Evolutionary conservation across 179 eudicot species (phyloP), one percentile per base, ranked within the genome.

Genomic region (Silene coronaria): DNA sequence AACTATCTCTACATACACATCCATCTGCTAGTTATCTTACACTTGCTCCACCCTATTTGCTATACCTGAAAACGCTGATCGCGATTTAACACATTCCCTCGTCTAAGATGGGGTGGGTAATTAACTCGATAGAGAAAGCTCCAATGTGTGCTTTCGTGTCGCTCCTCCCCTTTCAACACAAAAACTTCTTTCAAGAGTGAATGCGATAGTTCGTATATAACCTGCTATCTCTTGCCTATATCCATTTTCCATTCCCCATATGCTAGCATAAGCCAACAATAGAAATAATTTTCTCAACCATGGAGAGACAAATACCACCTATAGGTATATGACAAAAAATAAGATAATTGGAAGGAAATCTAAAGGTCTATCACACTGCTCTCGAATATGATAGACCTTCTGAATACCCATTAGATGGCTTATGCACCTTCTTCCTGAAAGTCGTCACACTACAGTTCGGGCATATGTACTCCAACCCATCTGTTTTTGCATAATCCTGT

Each of bases 401-500:
- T 48, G 88, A 78, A 63, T 58, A 92, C 65, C 96, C 99, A 46
- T 95, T 90, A n/a, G 89, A 75, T 57, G 93, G 85, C 81, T 86
- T 94, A 66, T 84, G 91, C 73, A 84, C 21, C 81, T 90, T 95
- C 88, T 95, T 95, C 85, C 91, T 87, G 84, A 88, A 89, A 79
- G 85, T 92, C 30, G 99, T 85, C 63, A 92, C 84, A 72, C 95
- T 95, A 90, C 99, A 95, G 72, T 92, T 94, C 6, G 97, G 99
- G 78, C 97, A 95, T 79, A 95, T 90, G 90, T 95, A 95, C 80
- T 95, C 99, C 26, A 95, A 82, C 48, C 99, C 99, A 76, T 95
- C 99, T 58, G 99, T 92, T 84, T 95, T 95, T 51, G 99, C 99
- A 77, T 95, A 95, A 81, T 95, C 99, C 99, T 95, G 91, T 78